Percentiles rank a stretch among this genome's conserved stretches.
phyloP scores from a whole-genome alignment of 1,284 basidiomycete genomes.

The Trichosporon sp. region DNA sequence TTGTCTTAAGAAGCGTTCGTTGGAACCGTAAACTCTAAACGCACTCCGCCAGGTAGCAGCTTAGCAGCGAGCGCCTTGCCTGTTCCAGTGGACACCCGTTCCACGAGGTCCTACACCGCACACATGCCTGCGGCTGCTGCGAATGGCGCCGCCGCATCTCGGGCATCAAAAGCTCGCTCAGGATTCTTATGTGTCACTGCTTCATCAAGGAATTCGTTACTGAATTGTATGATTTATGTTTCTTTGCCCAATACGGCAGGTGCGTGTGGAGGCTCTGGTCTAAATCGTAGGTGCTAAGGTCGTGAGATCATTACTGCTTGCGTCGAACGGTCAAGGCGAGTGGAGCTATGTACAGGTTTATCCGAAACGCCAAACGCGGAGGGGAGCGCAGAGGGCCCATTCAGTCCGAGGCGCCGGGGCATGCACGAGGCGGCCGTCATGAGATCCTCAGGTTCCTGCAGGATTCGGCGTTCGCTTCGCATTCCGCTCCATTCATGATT shows the following conservation, averaged over 20 bases:
- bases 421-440: neutral
- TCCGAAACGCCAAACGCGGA: neutral
- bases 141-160: neutral
- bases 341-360: neutral
- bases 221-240: neutral
- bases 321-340: neutral
- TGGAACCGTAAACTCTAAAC: neutral
- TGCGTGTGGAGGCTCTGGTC: neutral
- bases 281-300: neutral
- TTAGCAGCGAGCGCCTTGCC: neutral
- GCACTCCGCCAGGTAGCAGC: neutral
- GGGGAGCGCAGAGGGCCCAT: neutral
- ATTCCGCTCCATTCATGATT: neutral
- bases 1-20: neutral
- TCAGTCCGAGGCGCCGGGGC: neutral
- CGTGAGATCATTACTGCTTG: neutral
- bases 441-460: neutral
- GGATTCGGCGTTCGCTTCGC: neutral
- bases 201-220: constrained; percentile 1
- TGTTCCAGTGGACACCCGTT: neutral
- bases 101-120: neutral
- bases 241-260: neutral
- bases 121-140: neutral
- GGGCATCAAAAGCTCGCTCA: neutral
- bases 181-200: neutral